phyloP scores from a whole-genome alignment of 805 yeast genomes.

The Soucietia sequanensis region DNA sequence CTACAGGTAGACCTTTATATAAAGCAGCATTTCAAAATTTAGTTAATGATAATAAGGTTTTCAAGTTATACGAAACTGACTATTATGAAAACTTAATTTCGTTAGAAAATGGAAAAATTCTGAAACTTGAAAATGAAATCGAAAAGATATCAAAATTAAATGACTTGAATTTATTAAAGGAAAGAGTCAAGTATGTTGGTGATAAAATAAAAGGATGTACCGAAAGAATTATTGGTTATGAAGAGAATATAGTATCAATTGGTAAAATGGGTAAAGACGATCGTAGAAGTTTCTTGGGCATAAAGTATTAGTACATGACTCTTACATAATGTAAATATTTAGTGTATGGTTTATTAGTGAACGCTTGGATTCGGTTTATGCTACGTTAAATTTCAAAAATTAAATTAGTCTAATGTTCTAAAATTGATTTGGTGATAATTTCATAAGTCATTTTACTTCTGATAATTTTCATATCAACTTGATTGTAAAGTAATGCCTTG shows the following conservation, averaged over 20 bases:
- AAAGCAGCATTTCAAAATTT: constrained; percentile 74
- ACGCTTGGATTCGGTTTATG: not conserved
- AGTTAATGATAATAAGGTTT: constrained; percentile 53
- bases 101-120: constrained; percentile 61
- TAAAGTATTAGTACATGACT: constrained; percentile 1
- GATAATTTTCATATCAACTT: constrained; percentile 65
- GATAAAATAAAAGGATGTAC: constrained; percentile 66
- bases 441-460: constrained; percentile 71
- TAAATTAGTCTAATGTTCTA: constrained; percentile 18
- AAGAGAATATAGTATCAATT: constrained; percentile 24
- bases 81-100: constrained; percentile 54
- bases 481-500: constrained; percentile 52
- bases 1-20: constrained; percentile 83
- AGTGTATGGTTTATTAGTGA: constrained; percentile 2
- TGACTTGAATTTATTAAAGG: constrained; percentile 53
- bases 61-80: constrained; percentile 61
- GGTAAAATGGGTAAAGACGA: constrained; percentile 6
- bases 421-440: constrained; percentile 35
- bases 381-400: too few relatives aligned
- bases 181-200: constrained; percentile 64
- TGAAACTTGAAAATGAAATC: constrained; percentile 70
- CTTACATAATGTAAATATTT: not conserved
- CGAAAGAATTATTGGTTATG: constrained; percentile 32
- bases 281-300: constrained; percentile 8
- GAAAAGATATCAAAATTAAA: constrained; percentile 51